Base-by-base conservation (phyloP, 441 rosid genomes). In the Sinapis alba region DNA sequence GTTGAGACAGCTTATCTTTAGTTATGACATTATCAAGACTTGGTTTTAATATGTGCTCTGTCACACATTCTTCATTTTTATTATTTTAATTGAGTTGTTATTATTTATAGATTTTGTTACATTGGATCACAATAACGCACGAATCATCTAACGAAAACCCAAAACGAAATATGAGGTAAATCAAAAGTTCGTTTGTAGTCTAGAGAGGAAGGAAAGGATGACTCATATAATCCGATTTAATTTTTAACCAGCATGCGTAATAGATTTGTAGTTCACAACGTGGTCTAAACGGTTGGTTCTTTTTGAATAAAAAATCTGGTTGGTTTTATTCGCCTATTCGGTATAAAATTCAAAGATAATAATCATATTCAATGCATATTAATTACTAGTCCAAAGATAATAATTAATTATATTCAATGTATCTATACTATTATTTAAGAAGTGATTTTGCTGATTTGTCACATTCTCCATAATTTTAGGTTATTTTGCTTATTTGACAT, bases 1-100 rank as follows among this genome's bases (percentile, higher is more conserved):
- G 64, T 51, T 56, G 15, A 34, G 51, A 69, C 62, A 24, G 13
- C 32, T 61, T 71, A 9, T 60, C 28, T 60, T 43, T 62, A 61
- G 32, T 21, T 51, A 13, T 68, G 23, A 26, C 41, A 13, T 27
- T 36, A 34, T 9, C 51, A 66, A 77, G 64, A 65, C 68, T 59
- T 71, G 68, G 47, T 50, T 77, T 24, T 2, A 50, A 26, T 26
- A 19, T 65, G 23, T 69, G 41, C 23, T 63, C 45, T 23, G 41
- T 56, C 62, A 34, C 6, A 38, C 45, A 38, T 32, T 24, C 8
- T n/a, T 26, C 4, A 18, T 3, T 53, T 50, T 54, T 53, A 7
- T 69, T 41, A 43, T 70, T 69, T 63, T 13, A 27, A 45, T 69
- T 41, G 27, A 56, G 38, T 5, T 16, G 3, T 56, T 36, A 5